Evolutionary conservation across 2,329 filamentous ascomycete species (phyloP).

Genomic region (Trichoderma sp.): DNA sequence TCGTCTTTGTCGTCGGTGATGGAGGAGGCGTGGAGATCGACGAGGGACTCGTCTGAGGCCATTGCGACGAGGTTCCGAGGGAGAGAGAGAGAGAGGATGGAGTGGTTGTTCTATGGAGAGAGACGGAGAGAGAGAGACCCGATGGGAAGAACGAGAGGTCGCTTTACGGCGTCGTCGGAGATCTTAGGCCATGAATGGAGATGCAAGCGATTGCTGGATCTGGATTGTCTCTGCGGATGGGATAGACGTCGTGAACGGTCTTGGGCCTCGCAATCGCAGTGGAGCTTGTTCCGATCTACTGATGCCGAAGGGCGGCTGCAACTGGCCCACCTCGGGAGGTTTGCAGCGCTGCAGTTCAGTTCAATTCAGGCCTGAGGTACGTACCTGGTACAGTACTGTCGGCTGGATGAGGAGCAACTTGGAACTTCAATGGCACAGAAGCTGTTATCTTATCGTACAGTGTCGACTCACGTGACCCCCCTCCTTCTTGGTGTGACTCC

Average conservation of each 20-base stretch:
- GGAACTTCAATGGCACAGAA: neutral
- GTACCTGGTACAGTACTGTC: neutral
- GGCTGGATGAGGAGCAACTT: neutral
- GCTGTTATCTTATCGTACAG: neutral
- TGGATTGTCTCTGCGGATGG: neutral
- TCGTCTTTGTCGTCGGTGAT: constrained; percentile 50
- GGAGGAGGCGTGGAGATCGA: constrained; percentile 50
- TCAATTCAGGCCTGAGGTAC: neutral
- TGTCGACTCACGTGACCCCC: constrained; percentile 7
- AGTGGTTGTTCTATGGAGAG: neutral
- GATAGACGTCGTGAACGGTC: neutral
- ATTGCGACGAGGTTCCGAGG: constrained; percentile 24
- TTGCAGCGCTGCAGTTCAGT: neutral
- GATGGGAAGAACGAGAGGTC: neutral
- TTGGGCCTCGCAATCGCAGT: constrained; percentile 4
- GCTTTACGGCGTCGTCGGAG: neutral
- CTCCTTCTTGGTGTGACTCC: neutral
- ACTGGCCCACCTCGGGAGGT: neutral
- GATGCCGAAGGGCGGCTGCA: neutral
- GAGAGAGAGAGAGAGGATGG: neutral
- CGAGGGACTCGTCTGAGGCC: constrained; percentile 45
- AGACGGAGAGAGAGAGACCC: neutral
- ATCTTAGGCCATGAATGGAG: constrained; percentile 2
- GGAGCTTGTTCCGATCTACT: neutral
- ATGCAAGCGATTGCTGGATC: neutral